Conservation (phyloP, 2,329 filamentous ascomycete genomes). For the Calonectria pteridis region DNA sequence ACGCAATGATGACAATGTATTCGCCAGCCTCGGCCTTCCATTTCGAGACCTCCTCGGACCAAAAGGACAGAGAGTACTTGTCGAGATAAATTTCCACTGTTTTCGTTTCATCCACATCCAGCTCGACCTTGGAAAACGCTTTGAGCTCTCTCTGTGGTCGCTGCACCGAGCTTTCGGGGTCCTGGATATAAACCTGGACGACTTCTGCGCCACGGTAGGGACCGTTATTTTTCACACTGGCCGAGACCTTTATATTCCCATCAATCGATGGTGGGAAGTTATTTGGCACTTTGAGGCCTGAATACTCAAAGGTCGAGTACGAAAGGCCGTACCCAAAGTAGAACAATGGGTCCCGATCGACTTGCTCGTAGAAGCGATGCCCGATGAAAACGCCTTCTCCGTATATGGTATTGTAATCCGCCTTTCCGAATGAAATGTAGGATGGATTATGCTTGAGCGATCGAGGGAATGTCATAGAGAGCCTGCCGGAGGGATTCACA, state of each 20-base stretch:
- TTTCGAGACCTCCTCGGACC: constrained; percentile 8
- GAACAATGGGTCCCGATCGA: constrained; percentile 71
- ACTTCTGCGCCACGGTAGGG: constrained; percentile 12
- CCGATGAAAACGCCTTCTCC: constrained; percentile 79
- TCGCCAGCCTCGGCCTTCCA: constrained; percentile 29
- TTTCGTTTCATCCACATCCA: background rate
- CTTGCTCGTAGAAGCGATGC: constrained; percentile 77
- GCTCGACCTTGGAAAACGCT: constrained; percentile 20
- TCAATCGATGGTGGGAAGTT: background rate
- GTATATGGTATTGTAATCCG: constrained; percentile 74
- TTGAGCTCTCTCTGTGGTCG: constrained; percentile 27
- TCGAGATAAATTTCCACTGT: background rate
- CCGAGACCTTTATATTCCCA: background rate
- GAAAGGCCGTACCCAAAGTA: constrained; percentile 70
- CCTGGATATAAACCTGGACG: constrained; percentile 25
- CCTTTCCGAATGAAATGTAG: constrained; percentile 77
- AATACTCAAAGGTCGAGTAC: constrained; percentile 64
- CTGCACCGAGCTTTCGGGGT: background rate
- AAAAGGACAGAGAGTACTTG: constrained; percentile 18
- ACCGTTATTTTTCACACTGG: constrained; percentile 14
- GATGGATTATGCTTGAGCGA: constrained; percentile 73
- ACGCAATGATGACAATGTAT: constrained; percentile 34
- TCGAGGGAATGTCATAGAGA: constrained; percentile 63
- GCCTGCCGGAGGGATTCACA: constrained; percentile 20
- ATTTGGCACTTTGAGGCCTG: background rate